A percentile compares a stretch with the other conserved stretches of the same genome.
Conservation (phyloP, 306 rosid genomes). For the Dalbergia oliveri region DNA sequence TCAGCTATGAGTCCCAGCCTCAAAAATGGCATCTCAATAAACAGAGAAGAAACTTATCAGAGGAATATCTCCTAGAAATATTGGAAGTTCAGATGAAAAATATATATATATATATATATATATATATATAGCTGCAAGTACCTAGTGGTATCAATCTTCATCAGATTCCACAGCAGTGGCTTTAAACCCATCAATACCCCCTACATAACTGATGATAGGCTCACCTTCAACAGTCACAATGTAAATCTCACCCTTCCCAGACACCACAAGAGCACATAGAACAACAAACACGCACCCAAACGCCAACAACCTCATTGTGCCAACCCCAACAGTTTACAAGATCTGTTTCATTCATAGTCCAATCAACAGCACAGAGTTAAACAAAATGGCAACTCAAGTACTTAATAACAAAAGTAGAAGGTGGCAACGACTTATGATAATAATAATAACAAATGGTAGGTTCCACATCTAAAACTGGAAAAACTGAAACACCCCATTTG, state of each 20-base stretch:
- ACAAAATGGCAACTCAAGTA: conserved; percentile 4
- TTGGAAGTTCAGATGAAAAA: too few relatives aligned
- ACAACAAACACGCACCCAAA: conserved; percentile 51
- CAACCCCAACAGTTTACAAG: conserved; percentile 57
- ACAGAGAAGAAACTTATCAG: conserved; percentile 14
- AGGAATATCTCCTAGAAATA: conserved; percentile 22
- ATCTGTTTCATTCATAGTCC: conserved; percentile 61
- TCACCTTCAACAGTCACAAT: conserved; percentile 92
- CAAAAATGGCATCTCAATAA: conserved; percentile 16
- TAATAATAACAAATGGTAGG: neutral
- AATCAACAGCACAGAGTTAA: conserved; percentile 35
- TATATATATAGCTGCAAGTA: too few relatives aligned
- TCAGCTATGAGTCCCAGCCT: too few relatives aligned
- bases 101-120: too few relatives aligned
- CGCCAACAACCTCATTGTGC: conserved; percentile 59
- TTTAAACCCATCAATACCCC: conserved; percentile 89
- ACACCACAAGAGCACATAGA: conserved; percentile 49
- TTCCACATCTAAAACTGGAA: neutral
- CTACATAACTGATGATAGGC: conserved; percentile 89
- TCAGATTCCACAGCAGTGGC: conserved; percentile 97
- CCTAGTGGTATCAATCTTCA: conserved; percentile 88
- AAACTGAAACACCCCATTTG: conserved; percentile 22
- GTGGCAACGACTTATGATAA: neutral
- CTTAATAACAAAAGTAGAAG: conserved; percentile 33
- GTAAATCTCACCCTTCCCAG: conserved; percentile 76